Evolutionary conservation across 2,329 filamentous ascomycete species (phyloP).

Genomic region (Penicillium olsonii): DNA sequence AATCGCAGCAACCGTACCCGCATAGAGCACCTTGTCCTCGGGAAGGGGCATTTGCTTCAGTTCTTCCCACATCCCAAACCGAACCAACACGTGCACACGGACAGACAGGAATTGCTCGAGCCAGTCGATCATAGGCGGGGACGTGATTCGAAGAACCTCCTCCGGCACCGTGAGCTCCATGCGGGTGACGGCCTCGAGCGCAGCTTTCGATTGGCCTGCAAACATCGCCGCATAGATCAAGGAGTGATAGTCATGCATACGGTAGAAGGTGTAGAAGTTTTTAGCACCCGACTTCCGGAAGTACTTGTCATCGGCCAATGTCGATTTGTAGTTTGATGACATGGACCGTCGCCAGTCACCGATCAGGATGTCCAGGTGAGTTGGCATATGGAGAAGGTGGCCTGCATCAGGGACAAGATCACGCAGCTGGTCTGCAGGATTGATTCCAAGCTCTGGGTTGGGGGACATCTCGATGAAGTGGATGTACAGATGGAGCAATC

Average conservation of each 20-base stretch:
- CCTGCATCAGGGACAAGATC: constrained; percentile 66
- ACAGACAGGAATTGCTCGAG: constrained; percentile 69
- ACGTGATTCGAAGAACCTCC: constrained; percentile 62
- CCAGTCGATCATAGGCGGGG: constrained; percentile 77
- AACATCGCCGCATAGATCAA: constrained; percentile 76
- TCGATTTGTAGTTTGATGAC: constrained; percentile 64
- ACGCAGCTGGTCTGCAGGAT: constrained; percentile 64
- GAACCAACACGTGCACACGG: constrained; percentile 67
- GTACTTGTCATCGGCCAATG: constrained; percentile 66
- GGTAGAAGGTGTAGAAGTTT: constrained; percentile 75
- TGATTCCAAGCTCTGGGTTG: constrained; percentile 62
- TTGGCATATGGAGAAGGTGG: constrained; percentile 73
- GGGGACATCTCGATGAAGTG: constrained; percentile 76
- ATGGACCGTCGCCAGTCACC: constrained; percentile 69
- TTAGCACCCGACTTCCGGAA: constrained; percentile 57
- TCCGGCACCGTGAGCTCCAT: constrained; percentile 66
- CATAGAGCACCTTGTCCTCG: constrained; percentile 61
- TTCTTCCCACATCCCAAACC: constrained; percentile 72
- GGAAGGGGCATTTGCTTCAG: constrained; percentile 61
- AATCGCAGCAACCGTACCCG: constrained; percentile 64
- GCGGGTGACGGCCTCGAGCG: constrained; percentile 58
- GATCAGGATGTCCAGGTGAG: constrained; percentile 69
- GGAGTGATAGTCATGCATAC: constrained; percentile 71
- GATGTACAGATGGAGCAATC: constrained; percentile 72
- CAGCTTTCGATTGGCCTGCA: constrained; percentile 62